Percentiles rank a stretch among this genome's conserved stretches.
Conservation (phyloP, 1,139 yeast species). For the Arxiozyma slooffiae region DNA sequence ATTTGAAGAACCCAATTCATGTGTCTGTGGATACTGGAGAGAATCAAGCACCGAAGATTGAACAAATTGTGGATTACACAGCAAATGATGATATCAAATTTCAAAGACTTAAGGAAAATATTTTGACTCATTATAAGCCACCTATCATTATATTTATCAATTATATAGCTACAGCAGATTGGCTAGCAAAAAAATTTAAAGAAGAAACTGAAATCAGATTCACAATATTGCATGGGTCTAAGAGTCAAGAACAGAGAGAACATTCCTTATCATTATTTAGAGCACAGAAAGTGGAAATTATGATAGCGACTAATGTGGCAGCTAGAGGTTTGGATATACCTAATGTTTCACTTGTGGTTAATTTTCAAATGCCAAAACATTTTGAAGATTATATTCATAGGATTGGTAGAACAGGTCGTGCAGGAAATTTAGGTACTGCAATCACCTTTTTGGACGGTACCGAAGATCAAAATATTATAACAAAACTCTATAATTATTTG, state of each 20-base stretch:
- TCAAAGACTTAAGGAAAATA: conserved; percentile 11
- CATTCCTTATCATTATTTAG: conserved; percentile 76
- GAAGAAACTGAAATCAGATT: conserved; percentile 39
- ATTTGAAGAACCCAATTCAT: conserved; percentile 51
- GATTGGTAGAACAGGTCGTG: conserved; percentile 94
- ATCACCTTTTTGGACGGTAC: conserved; percentile 56
- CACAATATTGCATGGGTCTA: conserved; percentile 75
- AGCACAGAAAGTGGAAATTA: conserved; percentile 76
- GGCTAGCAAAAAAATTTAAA: conserved; percentile 42
- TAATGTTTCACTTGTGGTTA: conserved; percentile 72
- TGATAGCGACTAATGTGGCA: conserved; percentile 98
- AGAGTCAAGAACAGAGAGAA: conserved; percentile 81
- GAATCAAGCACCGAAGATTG: conserved; percentile 39
- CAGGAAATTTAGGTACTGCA: conserved; percentile 72
- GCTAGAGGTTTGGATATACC: conserved; percentile 97
- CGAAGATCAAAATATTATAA: conserved; percentile 45
- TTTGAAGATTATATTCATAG: conserved; percentile 85
- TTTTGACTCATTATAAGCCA: conserved; percentile 30
- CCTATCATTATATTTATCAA: conserved; percentile 80
- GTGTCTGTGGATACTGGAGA: conserved; percentile 59
- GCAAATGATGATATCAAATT: conserved; percentile 47
- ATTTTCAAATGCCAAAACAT: conserved; percentile 69
- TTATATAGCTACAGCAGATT: conserved; percentile 63
- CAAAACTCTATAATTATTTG: conserved; percentile 35
- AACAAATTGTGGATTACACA: conserved; percentile 32